These are phyloP conservation scores for Myriosclerotinia curreyana DNA, from an alignment of 2,329 filamentous ascomycete species.

Conservation along the genomic window DNA sequence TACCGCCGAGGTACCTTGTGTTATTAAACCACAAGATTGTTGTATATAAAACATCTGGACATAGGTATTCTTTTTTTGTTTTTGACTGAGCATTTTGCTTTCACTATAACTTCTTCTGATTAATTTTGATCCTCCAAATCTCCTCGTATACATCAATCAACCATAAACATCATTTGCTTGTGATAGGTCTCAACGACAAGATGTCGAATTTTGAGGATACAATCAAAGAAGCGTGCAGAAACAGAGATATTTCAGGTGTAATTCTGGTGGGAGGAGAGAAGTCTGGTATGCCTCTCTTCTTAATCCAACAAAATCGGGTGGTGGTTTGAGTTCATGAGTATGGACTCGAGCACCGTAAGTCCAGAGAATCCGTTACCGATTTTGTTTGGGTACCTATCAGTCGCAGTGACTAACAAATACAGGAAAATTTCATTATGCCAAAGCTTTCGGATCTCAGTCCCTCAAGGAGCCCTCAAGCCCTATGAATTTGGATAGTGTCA, in stretches of 20 bases:
- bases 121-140: not conserved
- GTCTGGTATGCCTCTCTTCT: constrained; percentile 25
- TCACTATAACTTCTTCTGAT: not conserved
- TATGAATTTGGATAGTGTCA: constrained; percentile 59
- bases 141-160: not conserved
- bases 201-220: constrained; percentile 30
- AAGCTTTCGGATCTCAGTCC: constrained; percentile 40
- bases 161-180: too few relatives aligned
- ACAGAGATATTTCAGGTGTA: constrained; percentile 29
- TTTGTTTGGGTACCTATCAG: too few relatives aligned
- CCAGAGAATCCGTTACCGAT: not conserved
- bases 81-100: not conserved
- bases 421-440: constrained; percentile 42
- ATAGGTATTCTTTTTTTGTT: not conserved
- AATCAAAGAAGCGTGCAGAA: constrained; percentile 26
- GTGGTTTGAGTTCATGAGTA: not conserved
- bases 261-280: constrained; percentile 27
- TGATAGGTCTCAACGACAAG: constrained; percentile 4
- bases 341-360: not conserved
- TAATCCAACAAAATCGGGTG: not conserved
- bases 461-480: constrained; percentile 53
- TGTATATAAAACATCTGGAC: not conserved
- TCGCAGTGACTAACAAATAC: not conserved
- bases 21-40: not conserved
- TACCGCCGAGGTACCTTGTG: not conserved